Base-by-base conservation (phyloP, 1,284 basidiomycete species). In the Cystobasidium slooffiae region DNA sequence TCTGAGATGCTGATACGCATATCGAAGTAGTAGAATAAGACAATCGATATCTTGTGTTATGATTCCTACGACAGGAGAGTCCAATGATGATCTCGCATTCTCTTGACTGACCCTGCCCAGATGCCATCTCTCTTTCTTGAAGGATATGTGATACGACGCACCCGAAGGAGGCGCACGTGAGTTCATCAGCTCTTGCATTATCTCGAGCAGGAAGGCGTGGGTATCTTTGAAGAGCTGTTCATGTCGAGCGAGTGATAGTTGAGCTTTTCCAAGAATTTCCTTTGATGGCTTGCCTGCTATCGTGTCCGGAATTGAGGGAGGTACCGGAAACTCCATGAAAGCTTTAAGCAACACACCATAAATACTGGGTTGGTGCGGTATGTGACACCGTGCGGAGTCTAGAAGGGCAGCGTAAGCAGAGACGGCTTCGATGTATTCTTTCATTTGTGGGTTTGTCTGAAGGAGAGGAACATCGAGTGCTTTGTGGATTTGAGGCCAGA, bases 1-100 rank as follows among this genome's bases (percentile, higher is more conserved):
- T 9, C 37, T 44, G n/a, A 72, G 49, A 52, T 72, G 69, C 14
- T 31, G 49, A 46, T 72, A 72, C 14, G 69, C 69, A 58, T 72
- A 72, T 14, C 49, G 43, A 9, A 72, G 49, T 14, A 72, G 47
- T 8, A 64, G 20, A 12, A 18, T 6, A 5, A 72, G 61, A 53
- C 59, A 39, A n/a, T 46, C 43, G 0, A 59, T 39, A 22, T 70
- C 49, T 18, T 24, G 10, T 7, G 62, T 46, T 10, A 64, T 64
- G 20, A 43, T n/a, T 39, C 47, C 31, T 41, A 52, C 12, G 22
- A 20, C 44, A 6, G 37, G 8, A 31, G 31, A 31, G 31, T 31
- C 31, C 31, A 31, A 31, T 31, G 31, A 31, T 31, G 31, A 31
- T 5, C 31, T 31, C 31, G 31, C 31, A 31, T 1, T 2, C 31